phyloP scores from a whole-genome alignment of 345 rosid genomes.

The Viola odorata region DNA sequence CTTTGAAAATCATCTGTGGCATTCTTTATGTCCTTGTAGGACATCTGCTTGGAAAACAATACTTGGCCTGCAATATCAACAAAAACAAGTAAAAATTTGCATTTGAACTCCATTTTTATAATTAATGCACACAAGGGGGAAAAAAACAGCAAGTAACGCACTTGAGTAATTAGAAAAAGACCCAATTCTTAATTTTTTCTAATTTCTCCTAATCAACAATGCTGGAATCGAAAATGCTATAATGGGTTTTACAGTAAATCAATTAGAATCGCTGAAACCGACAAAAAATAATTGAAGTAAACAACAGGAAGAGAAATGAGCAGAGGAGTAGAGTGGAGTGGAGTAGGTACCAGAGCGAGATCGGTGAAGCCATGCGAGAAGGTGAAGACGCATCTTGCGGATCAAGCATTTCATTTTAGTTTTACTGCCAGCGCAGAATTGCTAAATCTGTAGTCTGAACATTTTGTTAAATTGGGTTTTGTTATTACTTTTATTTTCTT shows the following conservation, averaged over 20 bases:
- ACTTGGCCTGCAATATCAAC: constrained; percentile 40
- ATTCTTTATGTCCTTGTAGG: constrained; percentile 64
- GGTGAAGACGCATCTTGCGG: constrained; percentile 51
- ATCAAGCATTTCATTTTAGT: constrained; percentile 37
- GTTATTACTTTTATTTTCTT: no score
- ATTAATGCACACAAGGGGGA: neutral
- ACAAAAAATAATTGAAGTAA: no score
- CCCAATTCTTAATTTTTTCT: neutral
- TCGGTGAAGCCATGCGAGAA: constrained; percentile 65
- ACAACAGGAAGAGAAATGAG: neutral
- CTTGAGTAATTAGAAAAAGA: neutral
- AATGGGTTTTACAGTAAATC: constrained; percentile 1
- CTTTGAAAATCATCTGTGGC: constrained; percentile 72
- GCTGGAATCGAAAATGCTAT: neutral
- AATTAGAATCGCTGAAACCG: no score
- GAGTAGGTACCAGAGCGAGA: constrained; percentile 55
- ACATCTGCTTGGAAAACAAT: constrained; percentile 47
- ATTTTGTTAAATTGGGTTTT: no score
- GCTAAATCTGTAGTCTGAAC: no score
- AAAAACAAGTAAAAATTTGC: neutral
- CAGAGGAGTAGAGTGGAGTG: neutral
- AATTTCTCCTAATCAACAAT: neutral
- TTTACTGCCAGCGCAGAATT: neutral
- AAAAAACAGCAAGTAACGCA: neutral
- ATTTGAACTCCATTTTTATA: no score